These are phyloP conservation scores for Fraxinus quadrangulata DNA, from an alignment of 257 asterid species.

Conservation along the genomic window DNA sequence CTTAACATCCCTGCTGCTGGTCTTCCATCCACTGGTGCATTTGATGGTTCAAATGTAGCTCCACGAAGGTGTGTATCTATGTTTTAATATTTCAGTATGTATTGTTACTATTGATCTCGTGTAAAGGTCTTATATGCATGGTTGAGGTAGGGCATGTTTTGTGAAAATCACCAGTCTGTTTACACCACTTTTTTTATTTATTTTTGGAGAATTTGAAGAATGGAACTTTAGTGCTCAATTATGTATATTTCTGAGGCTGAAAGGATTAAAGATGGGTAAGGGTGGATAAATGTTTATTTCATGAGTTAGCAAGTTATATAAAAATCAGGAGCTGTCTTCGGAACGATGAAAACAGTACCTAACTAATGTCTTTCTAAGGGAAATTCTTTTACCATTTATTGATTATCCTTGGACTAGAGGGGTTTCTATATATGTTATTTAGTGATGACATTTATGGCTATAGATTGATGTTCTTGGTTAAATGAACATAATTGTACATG, in stretches of 20 bases:
- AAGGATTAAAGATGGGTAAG: not conserved
- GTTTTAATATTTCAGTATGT: not conserved
- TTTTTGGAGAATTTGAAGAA: not conserved
- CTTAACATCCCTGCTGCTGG: conserved; percentile 37
- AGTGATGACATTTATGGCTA: not conserved
- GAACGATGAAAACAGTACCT: not conserved
- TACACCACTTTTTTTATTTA: too few species aligned
- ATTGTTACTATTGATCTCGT: conserved; percentile 23
- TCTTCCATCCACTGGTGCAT: conserved; percentile 37
- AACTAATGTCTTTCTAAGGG: not conserved
- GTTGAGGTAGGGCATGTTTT: not conserved
- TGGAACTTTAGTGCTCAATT: not conserved
- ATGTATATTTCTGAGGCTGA: not conserved
- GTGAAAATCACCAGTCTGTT: conserved; percentile 7
- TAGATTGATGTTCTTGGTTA: not conserved
- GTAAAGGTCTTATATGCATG: conserved; percentile 33
- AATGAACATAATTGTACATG: not conserved
- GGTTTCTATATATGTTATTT: not conserved
- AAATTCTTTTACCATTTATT: not conserved
- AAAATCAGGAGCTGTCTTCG: not conserved
- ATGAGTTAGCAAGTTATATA: not conserved
- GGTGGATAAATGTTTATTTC: not conserved
- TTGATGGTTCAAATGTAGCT: conserved; percentile 34
- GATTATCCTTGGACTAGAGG: not conserved
- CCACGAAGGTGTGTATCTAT: conserved; percentile 43